phyloP scores from a whole-genome alignment of 768 basidiomycete genomes.

The Tulasnella sp. region DNA sequence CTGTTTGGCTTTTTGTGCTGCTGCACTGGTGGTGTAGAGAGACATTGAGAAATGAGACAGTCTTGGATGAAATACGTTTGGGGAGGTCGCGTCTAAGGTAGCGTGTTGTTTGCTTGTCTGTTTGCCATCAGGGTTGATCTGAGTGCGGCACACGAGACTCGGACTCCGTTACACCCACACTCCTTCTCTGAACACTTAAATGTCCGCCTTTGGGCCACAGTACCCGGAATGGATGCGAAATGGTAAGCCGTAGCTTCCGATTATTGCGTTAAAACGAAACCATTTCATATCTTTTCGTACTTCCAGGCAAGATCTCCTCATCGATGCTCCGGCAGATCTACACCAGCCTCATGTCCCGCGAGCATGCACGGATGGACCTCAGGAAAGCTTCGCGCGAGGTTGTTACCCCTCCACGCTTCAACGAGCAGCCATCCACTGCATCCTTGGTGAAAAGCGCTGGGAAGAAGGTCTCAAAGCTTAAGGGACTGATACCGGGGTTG shows the following conservation, averaged over 20 bases:
- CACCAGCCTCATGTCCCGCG: slow-evolving; percentile 6
- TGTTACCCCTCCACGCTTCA: not conserved
- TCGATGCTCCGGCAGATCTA: not conserved
- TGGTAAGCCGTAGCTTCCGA: too few species aligned
- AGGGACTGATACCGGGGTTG: too few species aligned
- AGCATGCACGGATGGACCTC: not conserved
- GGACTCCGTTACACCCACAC: too few species aligned
- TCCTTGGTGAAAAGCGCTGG: too few species aligned
- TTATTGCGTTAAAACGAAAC: too few species aligned
- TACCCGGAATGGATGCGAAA: too few species aligned
- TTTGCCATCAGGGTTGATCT: not conserved
- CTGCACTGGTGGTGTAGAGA: slow-evolving; percentile 14
- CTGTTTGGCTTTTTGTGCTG: slow-evolving; percentile 50
- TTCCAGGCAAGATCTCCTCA: not conserved
- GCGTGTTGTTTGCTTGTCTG: not conserved
- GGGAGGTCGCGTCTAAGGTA: not conserved
- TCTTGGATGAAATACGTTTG: not conserved
- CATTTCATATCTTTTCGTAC: too few species aligned
- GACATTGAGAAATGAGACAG: slow-evolving; percentile 1
- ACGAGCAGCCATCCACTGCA: too few species aligned
- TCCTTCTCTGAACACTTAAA: too few species aligned
- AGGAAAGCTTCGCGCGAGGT: not conserved
- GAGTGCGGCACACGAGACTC: too few species aligned
- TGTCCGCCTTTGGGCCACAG: not conserved
- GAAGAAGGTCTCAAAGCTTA: too few species aligned